Percentiles rank a stretch among this genome's conserved stretches.
Evolutionary conservation across 2,329 filamentous ascomycete genomes (phyloP).

Genomic region (Fusarium phyllophilum): DNA sequence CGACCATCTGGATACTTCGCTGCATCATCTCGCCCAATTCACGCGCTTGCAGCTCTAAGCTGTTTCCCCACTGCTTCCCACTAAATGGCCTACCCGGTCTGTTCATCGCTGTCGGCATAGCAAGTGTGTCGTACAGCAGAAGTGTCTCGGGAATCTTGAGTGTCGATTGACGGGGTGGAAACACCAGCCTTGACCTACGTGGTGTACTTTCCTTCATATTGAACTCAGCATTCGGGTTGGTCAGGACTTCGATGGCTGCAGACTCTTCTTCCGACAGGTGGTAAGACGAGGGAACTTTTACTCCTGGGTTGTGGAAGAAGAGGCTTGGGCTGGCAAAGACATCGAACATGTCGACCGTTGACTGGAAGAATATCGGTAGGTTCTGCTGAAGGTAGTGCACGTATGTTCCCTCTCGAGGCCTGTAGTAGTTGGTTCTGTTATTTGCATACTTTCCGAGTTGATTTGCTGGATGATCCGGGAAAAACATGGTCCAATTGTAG

Average conservation of each 20-base stretch:
- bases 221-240: slow-evolving; percentile 28
- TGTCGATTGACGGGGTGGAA: slow-evolving; percentile 59
- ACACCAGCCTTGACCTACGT: slow-evolving; percentile 57
- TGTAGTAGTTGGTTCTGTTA: slow-evolving; percentile 16
- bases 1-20: slow-evolving; percentile 58
- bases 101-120: slow-evolving; percentile 21
- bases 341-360: slow-evolving; percentile 65
- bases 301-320: slow-evolving; percentile 65
- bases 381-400: slow-evolving; percentile 52
- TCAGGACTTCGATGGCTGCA: slow-evolving; percentile 39
- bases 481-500: slow-evolving; percentile 72
- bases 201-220: slow-evolving; percentile 42
- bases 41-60: slow-evolving; percentile 57
- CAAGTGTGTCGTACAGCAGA: slow-evolving; percentile 56
- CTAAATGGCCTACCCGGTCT: slow-evolving; percentile 29
- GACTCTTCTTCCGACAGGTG: slow-evolving; percentile 47
- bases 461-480: slow-evolving; percentile 63
- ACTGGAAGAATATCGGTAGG: slow-evolving; percentile 57
- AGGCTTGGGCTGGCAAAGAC: slow-evolving; percentile 67
- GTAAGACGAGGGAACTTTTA: slow-evolving; percentile 59
- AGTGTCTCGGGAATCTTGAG: slow-evolving; percentile 62
- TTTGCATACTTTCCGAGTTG: slow-evolving; percentile 30
- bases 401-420: slow-evolving; percentile 47
- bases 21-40: slow-evolving; percentile 61
- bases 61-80: slow-evolving; percentile 50